phyloP scores from a whole-genome alignment of 768 basidiomycete genomes.

The Russula foetens region DNA sequence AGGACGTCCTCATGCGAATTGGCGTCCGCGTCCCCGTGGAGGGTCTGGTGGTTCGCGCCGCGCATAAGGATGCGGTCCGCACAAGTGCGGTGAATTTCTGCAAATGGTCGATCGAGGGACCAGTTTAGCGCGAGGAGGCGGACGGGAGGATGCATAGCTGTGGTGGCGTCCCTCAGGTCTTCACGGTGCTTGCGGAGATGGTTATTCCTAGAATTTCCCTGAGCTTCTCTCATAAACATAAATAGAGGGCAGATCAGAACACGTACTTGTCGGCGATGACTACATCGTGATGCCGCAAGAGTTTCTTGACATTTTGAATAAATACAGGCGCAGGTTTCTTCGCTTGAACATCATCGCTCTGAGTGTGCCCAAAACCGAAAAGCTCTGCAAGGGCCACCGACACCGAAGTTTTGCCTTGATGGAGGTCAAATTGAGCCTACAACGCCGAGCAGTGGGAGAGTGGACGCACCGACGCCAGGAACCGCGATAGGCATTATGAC shows the following conservation, averaged over 20 bases:
- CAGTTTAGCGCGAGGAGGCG: constrained; percentile 51
- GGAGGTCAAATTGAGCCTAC: neutral
- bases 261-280: constrained; percentile 78
- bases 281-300: constrained; percentile 57
- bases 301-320: constrained; percentile 56
- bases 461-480: constrained; percentile 79
- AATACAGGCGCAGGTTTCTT: constrained; percentile 40
- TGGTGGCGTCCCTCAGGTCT: constrained; percentile 47
- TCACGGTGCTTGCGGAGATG: constrained; percentile 27
- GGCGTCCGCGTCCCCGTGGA: constrained; percentile 47
- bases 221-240: neutral
- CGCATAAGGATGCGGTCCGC: constrained; percentile 64
- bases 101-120: neutral
- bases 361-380: constrained; percentile 85
- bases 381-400: constrained; percentile 70
- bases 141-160: constrained; percentile 38
- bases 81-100: constrained; percentile 46
- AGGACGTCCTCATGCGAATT: constrained; percentile 71
- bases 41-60: constrained; percentile 79
- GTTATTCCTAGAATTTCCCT: constrained; percentile 51
- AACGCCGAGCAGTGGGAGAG: no score
- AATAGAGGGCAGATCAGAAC: neutral
- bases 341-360: constrained; percentile 76
- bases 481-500: constrained; percentile 84
- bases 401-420: constrained; percentile 28